phyloP scores from a whole-genome alignment of 208 protist species.

The Hexamita inflata region DNA sequence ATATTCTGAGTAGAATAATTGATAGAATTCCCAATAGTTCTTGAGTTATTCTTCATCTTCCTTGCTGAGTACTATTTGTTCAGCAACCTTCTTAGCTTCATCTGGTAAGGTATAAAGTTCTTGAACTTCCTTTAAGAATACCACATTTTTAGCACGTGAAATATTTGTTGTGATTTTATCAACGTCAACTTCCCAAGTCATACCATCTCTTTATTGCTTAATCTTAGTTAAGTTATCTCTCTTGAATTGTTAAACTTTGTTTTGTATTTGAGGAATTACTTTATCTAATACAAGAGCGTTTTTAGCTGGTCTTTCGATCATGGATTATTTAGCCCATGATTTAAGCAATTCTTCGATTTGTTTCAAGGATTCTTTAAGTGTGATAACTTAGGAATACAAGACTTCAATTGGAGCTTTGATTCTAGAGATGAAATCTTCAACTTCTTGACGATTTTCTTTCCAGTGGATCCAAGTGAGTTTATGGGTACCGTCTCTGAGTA shows the following conservation, averaged over 20 bases:
- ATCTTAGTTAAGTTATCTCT: not conserved
- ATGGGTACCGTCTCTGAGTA: not conserved
- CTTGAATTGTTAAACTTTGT: not conserved
- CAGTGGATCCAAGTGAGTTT: slow-evolving; percentile 9
- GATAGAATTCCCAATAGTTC: slow-evolving; percentile 8
- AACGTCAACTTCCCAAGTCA: not conserved
- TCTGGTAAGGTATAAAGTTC: too few relatives aligned
- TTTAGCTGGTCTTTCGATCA: not conserved
- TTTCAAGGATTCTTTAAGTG: not conserved
- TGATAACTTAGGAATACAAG: not conserved
- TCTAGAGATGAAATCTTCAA: not conserved
- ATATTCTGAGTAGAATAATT: not conserved
- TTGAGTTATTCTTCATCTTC: not conserved
- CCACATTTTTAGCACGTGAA: too few relatives aligned
- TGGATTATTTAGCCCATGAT: not conserved
- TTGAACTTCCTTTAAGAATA: too few relatives aligned
- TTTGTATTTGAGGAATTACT: not conserved
- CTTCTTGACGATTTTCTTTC: not conserved
- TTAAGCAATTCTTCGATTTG: not conserved
- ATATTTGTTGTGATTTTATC: too few relatives aligned
- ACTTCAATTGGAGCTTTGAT: not conserved
- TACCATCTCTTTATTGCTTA: not conserved
- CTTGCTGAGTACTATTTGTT: not conserved
- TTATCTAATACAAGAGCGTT: not conserved
- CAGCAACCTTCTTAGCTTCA: not conserved